Evolutionary conservation across 768 basidiomycete genomes (phyloP), one percentile per base, ranked within the genome.

Genomic region (Calocera cornea): DNA sequence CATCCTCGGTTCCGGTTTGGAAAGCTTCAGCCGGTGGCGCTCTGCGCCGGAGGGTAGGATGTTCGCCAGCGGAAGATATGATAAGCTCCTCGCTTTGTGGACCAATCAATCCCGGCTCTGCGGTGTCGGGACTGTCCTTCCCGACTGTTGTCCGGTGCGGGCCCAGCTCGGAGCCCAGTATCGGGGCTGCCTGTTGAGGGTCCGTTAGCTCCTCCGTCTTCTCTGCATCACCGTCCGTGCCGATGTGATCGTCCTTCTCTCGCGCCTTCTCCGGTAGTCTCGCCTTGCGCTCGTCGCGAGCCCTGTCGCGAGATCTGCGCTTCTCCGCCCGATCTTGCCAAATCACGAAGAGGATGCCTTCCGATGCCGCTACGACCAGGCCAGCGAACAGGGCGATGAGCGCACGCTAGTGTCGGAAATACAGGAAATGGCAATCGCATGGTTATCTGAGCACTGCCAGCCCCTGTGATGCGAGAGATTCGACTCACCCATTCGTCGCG

Each of bases 401-500:
- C 1, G 85, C 83, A 74, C 84, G 76, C 79, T 80, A 69, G 10
- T 16, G 31, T 60, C 54, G 54, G 54, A 60, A 29, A 60, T 60
- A 19, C 27, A 33, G 22, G 31, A 60, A 60, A 5, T 14, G 22
- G 66, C 22, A 60, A 10, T 31, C 12, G 41, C 19, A 41, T 49
- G 54, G 49, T 40, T 64, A 65, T 65, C 66, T 50, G 41, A 50
- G 66, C 54, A 66, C 34, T 64, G 50, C n/a, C 7, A 41, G 68
- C 41, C 41, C 34, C 34, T 71, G 36, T 5, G 14, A 38, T 47
- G 44, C 8, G 8, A 47, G 27, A 66, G 65, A 60, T 14, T n/a
- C 14, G 2, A 77, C 88, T 66, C 73, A 90, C 90, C 87, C 87
- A 90, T 81, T 92, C 90, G 68, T 85, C 78, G 67, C 76, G 82